phyloP scores from a whole-genome alignment of 2,329 filamentous ascomycete species.

The Aureobasidium subglaciale region DNA sequence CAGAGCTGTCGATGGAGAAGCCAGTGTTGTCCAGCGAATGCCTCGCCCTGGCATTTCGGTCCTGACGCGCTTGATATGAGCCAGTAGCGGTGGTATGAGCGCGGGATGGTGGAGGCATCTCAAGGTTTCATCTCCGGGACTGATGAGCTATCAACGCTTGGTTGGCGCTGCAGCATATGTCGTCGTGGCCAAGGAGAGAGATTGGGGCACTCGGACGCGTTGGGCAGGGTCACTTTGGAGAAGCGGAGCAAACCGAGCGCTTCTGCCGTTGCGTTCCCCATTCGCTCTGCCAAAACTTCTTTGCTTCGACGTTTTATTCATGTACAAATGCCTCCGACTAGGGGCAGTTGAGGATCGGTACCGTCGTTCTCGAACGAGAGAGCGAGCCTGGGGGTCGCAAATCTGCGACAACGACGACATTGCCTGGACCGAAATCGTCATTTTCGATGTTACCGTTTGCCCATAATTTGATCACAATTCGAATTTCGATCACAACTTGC shows the following conservation, averaged over 20 bases:
- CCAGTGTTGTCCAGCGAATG: slow-evolving; percentile 9
- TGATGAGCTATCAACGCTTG: neutral
- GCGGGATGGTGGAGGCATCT: slow-evolving; percentile 7
- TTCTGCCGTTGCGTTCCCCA: no score
- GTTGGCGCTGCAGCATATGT: neutral
- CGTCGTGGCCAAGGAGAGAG: neutral
- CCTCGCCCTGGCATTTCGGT: neutral
- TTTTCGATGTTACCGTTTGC: slow-evolving; percentile 1
- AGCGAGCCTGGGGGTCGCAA: neutral
- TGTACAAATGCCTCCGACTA: neutral
- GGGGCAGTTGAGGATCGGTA: neutral
- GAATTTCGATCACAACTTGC: no score
- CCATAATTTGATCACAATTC: neutral
- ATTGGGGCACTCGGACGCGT: neutral
- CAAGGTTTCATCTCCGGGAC: neutral
- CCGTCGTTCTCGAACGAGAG: neutral
- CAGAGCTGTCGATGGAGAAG: slow-evolving; percentile 10
- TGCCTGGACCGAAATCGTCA: neutral
- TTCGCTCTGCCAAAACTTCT: neutral
- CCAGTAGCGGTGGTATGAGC: neutral
- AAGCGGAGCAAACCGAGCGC: neutral
- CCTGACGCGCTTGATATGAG: neutral
- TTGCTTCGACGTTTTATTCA: neutral
- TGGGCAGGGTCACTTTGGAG: neutral
- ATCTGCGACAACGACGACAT: neutral